Evolutionary conservation across 2,329 filamentous ascomycete species (phyloP).

Genomic region (Sphaerostilbella broomeana): DNA sequence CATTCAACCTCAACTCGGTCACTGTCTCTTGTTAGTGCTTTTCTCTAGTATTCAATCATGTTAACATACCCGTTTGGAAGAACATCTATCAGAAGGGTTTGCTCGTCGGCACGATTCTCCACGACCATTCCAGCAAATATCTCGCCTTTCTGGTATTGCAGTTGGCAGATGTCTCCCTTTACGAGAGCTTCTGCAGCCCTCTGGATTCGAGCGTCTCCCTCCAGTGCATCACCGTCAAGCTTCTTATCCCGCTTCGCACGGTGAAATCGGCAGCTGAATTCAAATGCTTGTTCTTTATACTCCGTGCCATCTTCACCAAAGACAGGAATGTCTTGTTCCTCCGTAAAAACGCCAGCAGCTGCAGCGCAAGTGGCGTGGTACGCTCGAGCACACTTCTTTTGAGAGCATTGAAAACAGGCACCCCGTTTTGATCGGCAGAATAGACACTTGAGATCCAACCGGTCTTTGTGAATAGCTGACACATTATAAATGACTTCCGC

Average conservation of each 20-base stretch:
- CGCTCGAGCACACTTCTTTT: conserved; percentile 85
- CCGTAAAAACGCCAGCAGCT: conserved; percentile 84
- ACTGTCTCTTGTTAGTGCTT: conserved; percentile 43
- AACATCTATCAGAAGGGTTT: conserved; percentile 71
- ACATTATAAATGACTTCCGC: conserved; percentile 72
- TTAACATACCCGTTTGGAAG: conserved; percentile 71
- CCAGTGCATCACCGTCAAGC: conserved; percentile 60
- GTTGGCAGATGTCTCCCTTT: conserved; percentile 72
- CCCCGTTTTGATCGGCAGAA: conserved; percentile 91
- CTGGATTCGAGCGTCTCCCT: conserved; percentile 61
- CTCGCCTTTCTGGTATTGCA: conserved; percentile 76
- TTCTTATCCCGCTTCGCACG: conserved; percentile 79
- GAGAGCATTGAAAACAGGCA: conserved; percentile 94
- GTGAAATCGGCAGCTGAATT: conserved; percentile 93
- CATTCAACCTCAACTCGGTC: conserved; percentile 73
- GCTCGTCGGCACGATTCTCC: conserved; percentile 72
- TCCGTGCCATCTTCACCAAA: conserved; percentile 87
- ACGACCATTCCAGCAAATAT: conserved; percentile 87
- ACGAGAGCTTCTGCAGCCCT: conserved; percentile 62
- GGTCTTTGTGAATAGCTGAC: conserved; percentile 75
- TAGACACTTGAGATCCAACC: conserved; percentile 86
- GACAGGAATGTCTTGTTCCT: conserved; percentile 77
- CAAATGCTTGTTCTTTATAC: conserved; percentile 85
- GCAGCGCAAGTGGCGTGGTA: conserved; percentile 95
- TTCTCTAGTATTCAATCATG: not conserved